phyloP scores from a whole-genome alignment of 495 filamentous ascomycete genomes.

The Penicillium alfredii region DNA sequence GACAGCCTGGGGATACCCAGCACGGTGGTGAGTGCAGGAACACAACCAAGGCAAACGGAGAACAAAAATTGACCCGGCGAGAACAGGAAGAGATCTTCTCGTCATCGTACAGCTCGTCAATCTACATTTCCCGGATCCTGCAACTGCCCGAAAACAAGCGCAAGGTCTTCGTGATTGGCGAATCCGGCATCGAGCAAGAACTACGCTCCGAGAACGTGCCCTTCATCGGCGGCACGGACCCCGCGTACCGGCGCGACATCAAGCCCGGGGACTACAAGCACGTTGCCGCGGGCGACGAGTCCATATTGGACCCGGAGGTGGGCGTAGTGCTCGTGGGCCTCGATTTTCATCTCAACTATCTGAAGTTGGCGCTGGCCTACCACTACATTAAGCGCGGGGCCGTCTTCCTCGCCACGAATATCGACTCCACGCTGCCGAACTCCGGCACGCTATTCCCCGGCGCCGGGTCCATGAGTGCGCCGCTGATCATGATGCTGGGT shows the following conservation, averaged over 20 bases:
- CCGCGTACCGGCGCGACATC: conserved; percentile 66
- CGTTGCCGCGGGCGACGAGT: conserved; percentile 62
- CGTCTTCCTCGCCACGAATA: conserved; percentile 90
- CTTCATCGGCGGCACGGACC: conserved; percentile 87
- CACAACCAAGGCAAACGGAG: background rate
- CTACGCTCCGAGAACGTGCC: conserved; percentile 67
- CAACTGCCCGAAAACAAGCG: conserved; percentile 68
- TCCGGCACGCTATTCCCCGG: conserved; percentile 81
- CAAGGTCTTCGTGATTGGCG: conserved; percentile 91
- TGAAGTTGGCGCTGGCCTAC: conserved; percentile 77
- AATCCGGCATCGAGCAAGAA: conserved; percentile 86
- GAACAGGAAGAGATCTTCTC: conserved; percentile 86
- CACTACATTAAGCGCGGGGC: conserved; percentile 81
- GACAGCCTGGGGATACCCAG: conserved; percentile 74
- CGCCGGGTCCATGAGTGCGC: conserved; percentile 75
- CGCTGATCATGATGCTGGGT: conserved; percentile 67
- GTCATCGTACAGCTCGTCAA: conserved; percentile 87
- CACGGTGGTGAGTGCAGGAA: conserved; percentile 44
- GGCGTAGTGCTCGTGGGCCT: conserved; percentile 83
- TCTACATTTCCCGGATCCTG: conserved; percentile 94
- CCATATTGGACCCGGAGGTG: conserved; percentile 76
- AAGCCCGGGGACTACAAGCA: conserved; percentile 68
- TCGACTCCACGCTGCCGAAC: conserved; percentile 78
- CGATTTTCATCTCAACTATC: conserved; percentile 90
- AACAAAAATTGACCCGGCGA: too few relatives aligned